Evolutionary conservation across 352 stramenopile species (phyloP).

Genomic region (Pythium pyrilobum): DNA sequence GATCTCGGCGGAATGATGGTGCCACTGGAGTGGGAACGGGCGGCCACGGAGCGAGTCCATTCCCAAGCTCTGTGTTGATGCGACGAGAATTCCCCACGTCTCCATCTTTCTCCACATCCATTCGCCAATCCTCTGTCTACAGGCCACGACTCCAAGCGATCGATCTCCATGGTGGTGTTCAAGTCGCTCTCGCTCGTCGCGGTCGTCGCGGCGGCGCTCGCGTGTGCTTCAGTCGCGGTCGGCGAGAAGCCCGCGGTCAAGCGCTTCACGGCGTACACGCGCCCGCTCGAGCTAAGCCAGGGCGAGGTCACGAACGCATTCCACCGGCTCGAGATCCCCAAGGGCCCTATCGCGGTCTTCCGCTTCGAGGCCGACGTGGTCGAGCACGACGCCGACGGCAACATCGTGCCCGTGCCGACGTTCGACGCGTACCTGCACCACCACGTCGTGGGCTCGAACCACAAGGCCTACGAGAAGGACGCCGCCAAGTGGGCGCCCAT

Average conservation of each 20-base stretch:
- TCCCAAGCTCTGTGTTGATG: no score
- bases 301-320: constrained; percentile 77
- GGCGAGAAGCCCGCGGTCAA: constrained; percentile 31
- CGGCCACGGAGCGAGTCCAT: no score
- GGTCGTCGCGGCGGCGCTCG: constrained; percentile 10
- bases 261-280: constrained; percentile 62
- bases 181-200: constrained; percentile 8
- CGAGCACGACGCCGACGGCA: constrained; percentile 46
- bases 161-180: not conserved
- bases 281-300: constrained; percentile 48
- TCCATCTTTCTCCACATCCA: no score
- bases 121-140: no score
- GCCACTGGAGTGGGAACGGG: not conserved
- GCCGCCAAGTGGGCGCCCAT: constrained; percentile 55
- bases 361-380: constrained; percentile 76
- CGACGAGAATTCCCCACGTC: no score
- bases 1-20: constrained; percentile 1
- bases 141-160: not conserved
- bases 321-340: constrained; percentile 63
- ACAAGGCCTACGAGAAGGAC: constrained; percentile 52
- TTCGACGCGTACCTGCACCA: constrained; percentile 83
- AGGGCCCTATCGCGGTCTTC: constrained; percentile 77
- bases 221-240: not conserved
- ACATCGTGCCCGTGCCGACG: constrained; percentile 45
- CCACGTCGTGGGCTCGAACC: constrained; percentile 71